Evolutionary conservation across 441 rosid genomes (phyloP).

Genomic region (Geranium incanum): DNA sequence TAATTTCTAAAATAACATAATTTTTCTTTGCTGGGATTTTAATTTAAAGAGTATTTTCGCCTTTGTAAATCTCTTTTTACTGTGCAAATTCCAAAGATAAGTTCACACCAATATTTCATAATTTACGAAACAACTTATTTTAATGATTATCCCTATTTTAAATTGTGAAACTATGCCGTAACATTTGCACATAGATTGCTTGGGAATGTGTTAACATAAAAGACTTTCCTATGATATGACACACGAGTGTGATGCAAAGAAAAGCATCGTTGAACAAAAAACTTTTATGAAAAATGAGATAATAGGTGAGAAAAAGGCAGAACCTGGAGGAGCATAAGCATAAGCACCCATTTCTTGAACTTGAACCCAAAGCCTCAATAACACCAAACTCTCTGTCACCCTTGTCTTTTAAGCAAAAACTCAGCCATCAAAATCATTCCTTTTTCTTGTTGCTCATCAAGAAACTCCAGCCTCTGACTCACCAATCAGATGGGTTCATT

Average conservation of each 20-base stretch:
- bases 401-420: constrained; percentile 87
- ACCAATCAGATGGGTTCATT: constrained; percentile 50
- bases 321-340: constrained; percentile 24
- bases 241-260: constrained; percentile 16
- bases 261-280: constrained; percentile 27
- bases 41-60: too few species aligned
- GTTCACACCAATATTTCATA: too few species aligned
- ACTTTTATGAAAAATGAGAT: constrained; percentile 11
- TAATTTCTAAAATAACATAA: too few species aligned
- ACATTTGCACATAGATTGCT: constrained; percentile 19
- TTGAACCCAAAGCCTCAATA: constrained; percentile 43
- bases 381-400: constrained; percentile 54
- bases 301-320: constrained; percentile 19
- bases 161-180: too few species aligned
- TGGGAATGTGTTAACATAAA: constrained; percentile 25
- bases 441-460: constrained; percentile 24
- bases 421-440: constrained; percentile 32
- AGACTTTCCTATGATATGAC: constrained; percentile 12
- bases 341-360: constrained; percentile 51
- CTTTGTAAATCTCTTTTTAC: too few species aligned
- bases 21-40: too few species aligned
- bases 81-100: too few species aligned
- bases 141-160: too few species aligned
- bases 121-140: too few species aligned
- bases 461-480: constrained; percentile 18